Base-by-base conservation (phyloP, 2,329 filamentous ascomycete species). In the Fusarium mundagurra region DNA sequence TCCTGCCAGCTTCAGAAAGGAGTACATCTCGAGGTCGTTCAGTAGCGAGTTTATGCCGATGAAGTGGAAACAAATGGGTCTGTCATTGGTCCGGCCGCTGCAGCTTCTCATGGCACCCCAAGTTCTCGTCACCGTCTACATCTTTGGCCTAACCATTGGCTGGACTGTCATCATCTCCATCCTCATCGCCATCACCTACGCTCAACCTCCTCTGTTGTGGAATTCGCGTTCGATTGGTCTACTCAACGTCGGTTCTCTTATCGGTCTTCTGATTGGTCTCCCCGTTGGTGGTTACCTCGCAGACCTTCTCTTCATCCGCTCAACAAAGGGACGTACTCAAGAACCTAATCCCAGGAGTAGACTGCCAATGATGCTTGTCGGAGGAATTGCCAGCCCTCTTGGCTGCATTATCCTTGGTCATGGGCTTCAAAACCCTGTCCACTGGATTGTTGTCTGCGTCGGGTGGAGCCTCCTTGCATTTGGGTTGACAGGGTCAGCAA, bases 121-220 rank as follows among this genome's bases (percentile, higher is more conserved):
- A 5, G 61, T 67, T 4, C 43, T 66, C 0, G 50, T 66, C 14
- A 66, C 61, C 8, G 61, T 66, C 2, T 67, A 67, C 9, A 16
- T 67, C 2, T 67, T 66, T 22, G 64, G 64, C 12, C 31, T 67
- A 0, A 67, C 64, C 1, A 67, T 67, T 29, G 61, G 64, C n/a
- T 67, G 64, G 64, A 67, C 64, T 10, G 61, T 67, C 4, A 67
- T 67, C 0, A 44, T 65, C 3, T 67, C 64, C 4, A 48, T 67
- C 10, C 55, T 67, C 8, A 16, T 66, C 1, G 14, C 61, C 10
- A 4, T 50, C 10, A 43, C 38, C 22, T 67, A 66, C 5, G 47
- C 47, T 0, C 12, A 29, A 3, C 60, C 63, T 10, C 63, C 60
- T 10, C 13, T 65, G 12, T 5, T 67, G 8, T 66, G 64, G 64